phyloP scores from a whole-genome alignment of 139 green algal genomes.

The Trebouxia sp. region DNA sequence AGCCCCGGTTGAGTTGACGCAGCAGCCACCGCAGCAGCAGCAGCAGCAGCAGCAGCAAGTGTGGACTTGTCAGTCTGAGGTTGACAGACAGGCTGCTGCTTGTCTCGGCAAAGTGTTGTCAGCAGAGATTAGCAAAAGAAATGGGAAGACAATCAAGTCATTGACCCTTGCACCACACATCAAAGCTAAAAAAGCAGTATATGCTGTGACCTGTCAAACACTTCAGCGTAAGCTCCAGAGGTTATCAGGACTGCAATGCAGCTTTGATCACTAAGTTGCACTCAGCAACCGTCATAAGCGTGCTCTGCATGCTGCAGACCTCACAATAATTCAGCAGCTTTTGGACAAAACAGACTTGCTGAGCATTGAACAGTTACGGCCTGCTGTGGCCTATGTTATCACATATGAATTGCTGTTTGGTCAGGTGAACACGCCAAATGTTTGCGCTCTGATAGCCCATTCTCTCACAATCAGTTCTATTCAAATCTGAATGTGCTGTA shows the following conservation, averaged over 20 bases:
- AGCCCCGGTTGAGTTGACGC: neutral
- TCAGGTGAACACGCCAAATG: slow-evolving; percentile 37
- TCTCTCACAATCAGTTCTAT: neutral
- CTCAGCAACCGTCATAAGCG: neutral
- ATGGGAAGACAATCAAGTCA: slow-evolving; percentile 53
- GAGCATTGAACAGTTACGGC: slow-evolving; percentile 36
- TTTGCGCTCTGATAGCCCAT: neutral
- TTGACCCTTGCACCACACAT: slow-evolving; percentile 81
- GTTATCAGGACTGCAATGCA: neutral
- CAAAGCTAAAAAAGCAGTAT: slow-evolving; percentile 83
- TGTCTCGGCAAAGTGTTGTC: neutral
- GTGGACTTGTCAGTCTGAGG: slow-evolving; percentile 17
- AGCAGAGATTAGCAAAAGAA: neutral
- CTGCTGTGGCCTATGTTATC: slow-evolving; percentile 55
- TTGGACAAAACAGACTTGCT: slow-evolving; percentile 50
- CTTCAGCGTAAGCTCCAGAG: slow-evolving; percentile 66
- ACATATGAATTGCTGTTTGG: slow-evolving; percentile 81
- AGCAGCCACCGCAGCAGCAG: neutral
- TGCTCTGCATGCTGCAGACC: slow-evolving; percentile 39
- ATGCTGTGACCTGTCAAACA: slow-evolving; percentile 86
- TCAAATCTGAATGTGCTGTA: neutral
- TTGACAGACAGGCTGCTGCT: slow-evolving; percentile 20
- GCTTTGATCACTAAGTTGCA: neutral
- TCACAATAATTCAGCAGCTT: slow-evolving; percentile 62
- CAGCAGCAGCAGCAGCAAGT: neutral